These are phyloP conservation scores for Zoysia matrella DNA, from an alignment of 202 grass and related monocot species.

Conservation along the genomic window DNA sequence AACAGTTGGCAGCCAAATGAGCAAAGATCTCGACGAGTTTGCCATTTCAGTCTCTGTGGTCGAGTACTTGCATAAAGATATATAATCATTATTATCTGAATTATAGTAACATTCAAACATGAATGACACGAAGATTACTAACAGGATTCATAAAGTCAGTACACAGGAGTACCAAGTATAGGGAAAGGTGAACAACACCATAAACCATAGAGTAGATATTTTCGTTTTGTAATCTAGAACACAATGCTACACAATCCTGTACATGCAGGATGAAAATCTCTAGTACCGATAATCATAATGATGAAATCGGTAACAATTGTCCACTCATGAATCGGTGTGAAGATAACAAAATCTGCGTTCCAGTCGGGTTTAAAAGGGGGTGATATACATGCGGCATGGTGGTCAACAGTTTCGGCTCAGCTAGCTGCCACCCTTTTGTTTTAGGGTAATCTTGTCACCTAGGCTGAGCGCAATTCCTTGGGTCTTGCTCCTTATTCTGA, in stretches of 20 bases:
- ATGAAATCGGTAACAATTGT: conserved; percentile 3
- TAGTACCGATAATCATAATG: not conserved
- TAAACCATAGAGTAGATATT: not conserved
- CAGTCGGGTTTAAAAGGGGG: not conserved
- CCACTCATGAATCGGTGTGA: conserved; percentile 12
- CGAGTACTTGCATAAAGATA: not conserved
- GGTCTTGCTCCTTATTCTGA: no score
- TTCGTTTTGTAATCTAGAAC: conserved; percentile 25
- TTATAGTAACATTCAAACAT: not conserved
- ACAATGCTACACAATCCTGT: conserved; percentile 45
- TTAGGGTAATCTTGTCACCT: no score
- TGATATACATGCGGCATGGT: conserved; percentile 5
- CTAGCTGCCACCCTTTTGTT: conserved; percentile 24
- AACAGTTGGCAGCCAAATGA: not conserved
- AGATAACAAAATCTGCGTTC: conserved; percentile 24
- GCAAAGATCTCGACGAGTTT: not conserved
- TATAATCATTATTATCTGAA: conserved; percentile 23
- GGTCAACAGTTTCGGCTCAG: conserved; percentile 9
- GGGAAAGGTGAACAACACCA: conserved; percentile 29
- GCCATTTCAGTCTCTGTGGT: not conserved
- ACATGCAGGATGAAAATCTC: conserved; percentile 29
- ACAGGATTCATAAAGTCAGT: conserved; percentile 11
- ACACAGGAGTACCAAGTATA: not conserved
- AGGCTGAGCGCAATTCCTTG: no score
- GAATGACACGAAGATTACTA: conserved; percentile 6